Evolutionary conservation across 164 flowering plant species (phyloP), one percentile per base, ranked within the genome.

Genomic region (Vitis rupestris): DNA sequence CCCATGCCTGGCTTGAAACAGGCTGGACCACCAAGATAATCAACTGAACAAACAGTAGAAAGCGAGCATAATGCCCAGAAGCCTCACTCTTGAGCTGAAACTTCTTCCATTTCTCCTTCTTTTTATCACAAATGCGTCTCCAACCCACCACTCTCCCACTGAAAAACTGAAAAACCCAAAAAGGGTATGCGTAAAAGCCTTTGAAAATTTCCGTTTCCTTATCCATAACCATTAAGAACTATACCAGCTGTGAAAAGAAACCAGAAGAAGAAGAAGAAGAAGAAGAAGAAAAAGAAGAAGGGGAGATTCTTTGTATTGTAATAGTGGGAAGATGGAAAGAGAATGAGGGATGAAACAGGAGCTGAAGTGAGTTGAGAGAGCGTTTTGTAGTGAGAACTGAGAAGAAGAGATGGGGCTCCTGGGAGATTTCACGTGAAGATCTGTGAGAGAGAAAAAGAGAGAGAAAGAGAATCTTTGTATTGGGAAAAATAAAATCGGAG

Each of bases 1-100:
- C 91, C 74, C 79, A 82, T 10, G 10, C 59, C 47, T 72, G 73
- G 60, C 77, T 31, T 15, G 72, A 69, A 55, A 70, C 81, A 29
- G 81, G 79, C 1, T 37, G 53, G 31, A 66, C 15, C n/a, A 27
- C 57, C 50, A 37, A 57, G 49, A 76, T 10, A 15, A 73, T 31
- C 10, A 76, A 64, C 50, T 70, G 70, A 60, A 76, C 58, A 51
- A 63, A n/a, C 62, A 66, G 54, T 30, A 61, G 44, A 27, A 63
- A 17, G 17, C 9, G 61, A 44, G 16, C 0, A 19, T 37, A 58
- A 12, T 54, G 54, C 44, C 44, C 6, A 6, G 44, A 37, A 37
- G 44, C 4, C 44, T 3, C 44, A 37, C 7, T 23, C 27, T 37
- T 2, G 44, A 37, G 44, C 48, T 9, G 17, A 9, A 48, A 53